A percentile compares a stretch with the other conserved stretches of the same genome.
phyloP scores from a whole-genome alignment of 179 eudicot species.

The Silene noctiflora region DNA sequence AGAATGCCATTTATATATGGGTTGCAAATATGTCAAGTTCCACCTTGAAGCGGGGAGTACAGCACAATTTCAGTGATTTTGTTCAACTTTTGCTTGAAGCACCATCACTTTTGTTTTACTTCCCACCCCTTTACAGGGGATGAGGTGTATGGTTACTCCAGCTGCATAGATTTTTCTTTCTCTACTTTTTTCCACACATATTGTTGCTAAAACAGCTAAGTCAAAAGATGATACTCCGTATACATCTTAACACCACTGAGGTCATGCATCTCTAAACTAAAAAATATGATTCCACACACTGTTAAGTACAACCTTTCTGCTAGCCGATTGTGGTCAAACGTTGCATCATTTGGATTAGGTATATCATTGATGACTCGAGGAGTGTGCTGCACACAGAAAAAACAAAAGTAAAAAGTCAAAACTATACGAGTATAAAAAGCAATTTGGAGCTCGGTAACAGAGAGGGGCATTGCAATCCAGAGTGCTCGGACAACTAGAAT shows the following conservation, averaged over 20 bases:
- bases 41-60: neutral
- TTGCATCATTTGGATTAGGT: constrained; percentile 66
- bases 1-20: neutral
- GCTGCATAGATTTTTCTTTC: neutral
- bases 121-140: neutral
- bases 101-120: neutral
- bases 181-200: neutral
- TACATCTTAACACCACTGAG: neutral
- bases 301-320: constrained; percentile 44
- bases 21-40: neutral
- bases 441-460: neutral
- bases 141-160: neutral
- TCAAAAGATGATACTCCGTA: neutral
- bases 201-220: neutral
- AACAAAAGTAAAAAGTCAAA: neutral
- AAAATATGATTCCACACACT: constrained; percentile 7
- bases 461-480: too few species aligned
- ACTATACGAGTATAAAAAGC: neutral
- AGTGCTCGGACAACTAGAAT: neutral
- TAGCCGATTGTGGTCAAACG: constrained; percentile 58
- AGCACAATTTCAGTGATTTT: neutral
- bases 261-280: neutral
- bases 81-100: neutral
- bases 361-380: constrained; percentile 58
- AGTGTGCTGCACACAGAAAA: constrained; percentile 47